These are phyloP conservation scores for Papiliotrema nemorosa DNA, from an alignment of 1,284 basidiomycete species.

Conservation along the genomic window DNA sequence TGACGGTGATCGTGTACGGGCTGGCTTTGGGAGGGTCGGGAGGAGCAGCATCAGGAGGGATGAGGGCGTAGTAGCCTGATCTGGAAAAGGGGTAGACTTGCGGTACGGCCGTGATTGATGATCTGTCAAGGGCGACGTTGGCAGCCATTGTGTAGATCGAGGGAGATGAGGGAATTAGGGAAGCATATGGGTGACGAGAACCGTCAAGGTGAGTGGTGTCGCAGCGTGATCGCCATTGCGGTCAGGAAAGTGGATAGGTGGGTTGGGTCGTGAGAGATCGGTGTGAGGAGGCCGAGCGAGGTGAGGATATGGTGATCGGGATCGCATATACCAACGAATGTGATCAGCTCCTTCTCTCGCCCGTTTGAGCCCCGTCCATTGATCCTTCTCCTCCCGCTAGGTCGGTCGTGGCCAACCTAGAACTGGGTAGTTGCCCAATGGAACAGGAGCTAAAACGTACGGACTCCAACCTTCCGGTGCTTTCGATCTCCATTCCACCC, in stretches of 20 bases:
- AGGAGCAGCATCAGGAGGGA: constrained; percentile 3
- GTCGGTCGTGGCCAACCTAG: constrained; percentile 9
- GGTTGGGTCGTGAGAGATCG: too few species aligned
- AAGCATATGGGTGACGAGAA: not conserved
- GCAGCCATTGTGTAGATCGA: not conserved
- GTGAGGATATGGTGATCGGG: too few species aligned
- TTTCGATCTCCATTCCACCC: constrained; percentile 23
- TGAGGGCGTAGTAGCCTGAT: constrained; percentile 16
- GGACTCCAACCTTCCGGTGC: constrained; percentile 33
- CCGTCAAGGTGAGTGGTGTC: too few species aligned
- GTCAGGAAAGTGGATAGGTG: too few species aligned
- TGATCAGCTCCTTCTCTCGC: too few species aligned
- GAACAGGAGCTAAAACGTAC: constrained; percentile 26
- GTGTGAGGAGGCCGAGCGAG: too few species aligned
- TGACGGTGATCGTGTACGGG: constrained; percentile 10
- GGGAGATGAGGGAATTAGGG: not conserved
- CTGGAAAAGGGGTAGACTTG: constrained; percentile 25
- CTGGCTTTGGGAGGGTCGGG: constrained; percentile 2
- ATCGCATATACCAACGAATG: too few species aligned
- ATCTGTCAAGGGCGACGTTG: constrained; percentile 1
- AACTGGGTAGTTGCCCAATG: constrained; percentile 9
- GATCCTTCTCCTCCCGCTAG: not conserved
- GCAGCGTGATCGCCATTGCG: too few species aligned
- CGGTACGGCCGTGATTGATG: constrained; percentile 14
- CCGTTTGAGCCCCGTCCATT: too few species aligned